Evolutionary conservation across 768 basidiomycete genomes (phyloP).

Genomic region (Tricholoma furcatifolium): DNA sequence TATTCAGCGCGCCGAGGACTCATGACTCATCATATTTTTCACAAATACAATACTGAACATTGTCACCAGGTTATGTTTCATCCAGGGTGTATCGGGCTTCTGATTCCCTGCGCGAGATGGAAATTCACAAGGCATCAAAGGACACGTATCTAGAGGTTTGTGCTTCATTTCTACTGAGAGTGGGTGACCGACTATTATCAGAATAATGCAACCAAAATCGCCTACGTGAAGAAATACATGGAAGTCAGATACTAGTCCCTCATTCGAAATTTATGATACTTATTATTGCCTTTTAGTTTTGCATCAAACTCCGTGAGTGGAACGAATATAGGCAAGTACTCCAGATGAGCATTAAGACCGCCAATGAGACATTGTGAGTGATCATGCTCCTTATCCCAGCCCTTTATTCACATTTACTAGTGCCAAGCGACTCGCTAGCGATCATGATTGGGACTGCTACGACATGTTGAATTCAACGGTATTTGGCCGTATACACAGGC

Average conservation of each 20-base stretch:
- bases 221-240: constrained; percentile 10
- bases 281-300: constrained; percentile 11
- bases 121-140: neutral
- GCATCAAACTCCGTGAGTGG: constrained; percentile 10
- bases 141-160: constrained; percentile 8
- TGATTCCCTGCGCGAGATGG: constrained; percentile 4
- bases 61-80: neutral
- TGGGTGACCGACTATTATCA: neutral
- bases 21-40: no score
- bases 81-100: constrained; percentile 2
- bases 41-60: neutral
- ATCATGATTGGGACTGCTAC: constrained; percentile 39
- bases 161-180: neutral
- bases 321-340: constrained; percentile 1
- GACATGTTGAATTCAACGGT: constrained; percentile 40
- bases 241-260: constrained; percentile 7
- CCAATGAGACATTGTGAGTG: constrained; percentile 22
- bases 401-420: constrained; percentile 24
- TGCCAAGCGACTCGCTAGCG: constrained; percentile 28
- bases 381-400: neutral
- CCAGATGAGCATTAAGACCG: neutral
- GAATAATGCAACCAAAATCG: constrained; percentile 7
- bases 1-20: no score
- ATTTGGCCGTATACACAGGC: constrained; percentile 37
- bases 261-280: neutral